Base-by-base conservation (phyloP, 1,284 basidiomycete genomes). In the Wolfiporia cocos region DNA sequence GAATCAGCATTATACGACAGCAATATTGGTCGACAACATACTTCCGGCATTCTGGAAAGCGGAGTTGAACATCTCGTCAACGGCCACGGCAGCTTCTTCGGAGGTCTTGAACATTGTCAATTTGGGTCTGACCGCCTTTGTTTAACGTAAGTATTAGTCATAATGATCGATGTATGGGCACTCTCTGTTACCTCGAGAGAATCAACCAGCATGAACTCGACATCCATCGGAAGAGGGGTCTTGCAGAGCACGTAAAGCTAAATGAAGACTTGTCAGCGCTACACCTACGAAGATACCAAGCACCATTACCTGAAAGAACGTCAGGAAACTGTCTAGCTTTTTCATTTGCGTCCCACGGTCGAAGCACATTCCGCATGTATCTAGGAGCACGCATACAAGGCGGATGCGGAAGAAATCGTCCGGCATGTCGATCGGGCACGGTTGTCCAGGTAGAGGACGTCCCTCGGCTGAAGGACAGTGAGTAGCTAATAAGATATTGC, bases 291-390 rank as follows among this genome's bases (percentile, higher is more conserved):
- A 28, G 12, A 31, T 26, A 4, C 22, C 37, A 30, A 33, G 15
- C 20, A 35, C 18, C 51, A 64, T 55, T 54, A 93, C 91, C 74
- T 97, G 92, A 63, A 98, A 93, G 64, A 97, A 94, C 9, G 79
- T 74, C 48, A 99, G 65, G 62, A 95, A 96, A 52, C 86, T 88
- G 62, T 98, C 94, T 10, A 99, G 68, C 59, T 93, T 96, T 66
- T 86, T 87, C 64, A 83, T 87, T 56, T 92, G 84, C 5, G 86
- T 82, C 3, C 94, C 94, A 34, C 86, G 81, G 61, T 96, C 93
- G 63, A 99, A 98, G 66, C 94, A 98, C 72, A 92, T 88, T n/a
- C 94, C 96, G 61, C 93, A 96, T 0, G 93, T 92, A 59, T 98
- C 94, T 18, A 99, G 72, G 34, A 99, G 69, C 5, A 88, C 86